phyloP scores from a whole-genome alignment of 2,329 filamentous ascomycete species.

The Beauveria varroae region DNA sequence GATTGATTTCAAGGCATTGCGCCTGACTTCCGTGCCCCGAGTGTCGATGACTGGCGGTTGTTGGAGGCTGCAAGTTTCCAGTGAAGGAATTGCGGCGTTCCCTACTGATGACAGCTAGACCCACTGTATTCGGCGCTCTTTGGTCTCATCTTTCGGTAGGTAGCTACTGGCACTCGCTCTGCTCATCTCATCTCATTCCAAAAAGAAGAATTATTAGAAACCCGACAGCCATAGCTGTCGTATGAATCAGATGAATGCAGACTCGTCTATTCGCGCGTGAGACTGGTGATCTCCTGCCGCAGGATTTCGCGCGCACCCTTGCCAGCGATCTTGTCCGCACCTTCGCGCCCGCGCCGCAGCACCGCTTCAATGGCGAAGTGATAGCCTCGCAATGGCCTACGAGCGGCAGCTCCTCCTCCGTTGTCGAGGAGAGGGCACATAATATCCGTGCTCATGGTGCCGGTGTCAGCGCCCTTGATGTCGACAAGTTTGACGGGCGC shows the following conservation, averaged over 20 bases:
- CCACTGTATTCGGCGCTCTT: background rate
- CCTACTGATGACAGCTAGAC: background rate
- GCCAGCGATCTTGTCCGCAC: conserved; percentile 59
- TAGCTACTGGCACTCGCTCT: background rate
- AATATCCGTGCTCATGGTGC: conserved; percentile 61
- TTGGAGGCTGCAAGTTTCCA: background rate
- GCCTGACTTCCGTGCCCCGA: background rate
- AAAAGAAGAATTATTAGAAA: background rate
- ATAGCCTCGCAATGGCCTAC: conserved; percentile 12
- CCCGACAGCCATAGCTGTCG: conserved; percentile 1
- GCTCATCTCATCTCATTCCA: background rate
- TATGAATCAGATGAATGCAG: conserved; percentile 50
- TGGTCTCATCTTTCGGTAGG: background rate
- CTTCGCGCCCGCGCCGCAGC: conserved; percentile 58
- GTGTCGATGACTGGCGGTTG: no score
- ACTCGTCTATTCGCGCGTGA: conserved; percentile 70
- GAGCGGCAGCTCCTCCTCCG: conserved; percentile 1
- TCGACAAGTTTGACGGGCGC: conserved; percentile 72
- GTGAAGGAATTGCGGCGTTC: background rate
- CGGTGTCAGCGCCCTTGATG: conserved; percentile 69
- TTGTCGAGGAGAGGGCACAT: conserved; percentile 23
- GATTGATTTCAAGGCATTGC: background rate
- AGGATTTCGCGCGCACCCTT: conserved; percentile 57
- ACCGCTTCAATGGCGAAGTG: conserved; percentile 59
- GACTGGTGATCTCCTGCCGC: conserved; percentile 57